Evolutionary conservation across 257 asterid species (phyloP).

Genomic region (Plectranthus barbatus): DNA sequence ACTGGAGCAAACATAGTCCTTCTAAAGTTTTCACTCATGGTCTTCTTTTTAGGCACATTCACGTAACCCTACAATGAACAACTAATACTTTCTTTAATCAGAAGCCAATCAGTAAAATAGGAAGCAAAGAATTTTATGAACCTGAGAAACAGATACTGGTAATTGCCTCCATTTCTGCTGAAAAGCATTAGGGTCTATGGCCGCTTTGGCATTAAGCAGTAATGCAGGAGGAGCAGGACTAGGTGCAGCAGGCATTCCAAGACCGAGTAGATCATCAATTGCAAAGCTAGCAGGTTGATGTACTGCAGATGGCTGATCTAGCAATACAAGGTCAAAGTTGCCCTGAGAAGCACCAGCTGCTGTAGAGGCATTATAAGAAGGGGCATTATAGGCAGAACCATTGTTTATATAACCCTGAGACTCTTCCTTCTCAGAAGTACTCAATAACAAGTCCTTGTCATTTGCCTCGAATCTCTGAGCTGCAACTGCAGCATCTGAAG

Average conservation of each 20-base stretch:
- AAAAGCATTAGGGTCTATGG: conserved; percentile 57
- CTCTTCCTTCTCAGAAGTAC: conserved; percentile 85
- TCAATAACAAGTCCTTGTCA: conserved; percentile 76
- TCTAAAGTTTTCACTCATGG: neutral
- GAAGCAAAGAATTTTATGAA: conserved; percentile 14
- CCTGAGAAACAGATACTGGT: conserved; percentile 66
- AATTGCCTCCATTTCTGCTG: conserved; percentile 98
- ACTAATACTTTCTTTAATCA: neutral
- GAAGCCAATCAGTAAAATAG: neutral
- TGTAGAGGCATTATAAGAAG: conserved; percentile 48
- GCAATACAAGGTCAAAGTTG: conserved; percentile 65
- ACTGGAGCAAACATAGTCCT: no score
- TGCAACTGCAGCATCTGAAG: conserved; percentile 41
- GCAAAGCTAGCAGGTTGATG: conserved; percentile 44
- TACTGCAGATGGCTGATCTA: conserved; percentile 48
- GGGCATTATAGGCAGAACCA: conserved; percentile 71
- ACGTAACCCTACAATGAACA: neutral
- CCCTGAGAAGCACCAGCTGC: conserved; percentile 29
- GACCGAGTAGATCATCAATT: conserved; percentile 84
- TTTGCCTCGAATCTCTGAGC: conserved; percentile 81
- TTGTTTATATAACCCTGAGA: conserved; percentile 43
- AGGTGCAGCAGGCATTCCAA: conserved; percentile 54
- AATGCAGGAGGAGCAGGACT: conserved; percentile 46
- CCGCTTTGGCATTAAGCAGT: conserved; percentile 69
- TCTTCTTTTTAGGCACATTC: neutral